Percentiles rank a stretch among this genome's conserved stretches.
Conservation (phyloP, 805 yeast species). For the Kuraishia piskuri region DNA sequence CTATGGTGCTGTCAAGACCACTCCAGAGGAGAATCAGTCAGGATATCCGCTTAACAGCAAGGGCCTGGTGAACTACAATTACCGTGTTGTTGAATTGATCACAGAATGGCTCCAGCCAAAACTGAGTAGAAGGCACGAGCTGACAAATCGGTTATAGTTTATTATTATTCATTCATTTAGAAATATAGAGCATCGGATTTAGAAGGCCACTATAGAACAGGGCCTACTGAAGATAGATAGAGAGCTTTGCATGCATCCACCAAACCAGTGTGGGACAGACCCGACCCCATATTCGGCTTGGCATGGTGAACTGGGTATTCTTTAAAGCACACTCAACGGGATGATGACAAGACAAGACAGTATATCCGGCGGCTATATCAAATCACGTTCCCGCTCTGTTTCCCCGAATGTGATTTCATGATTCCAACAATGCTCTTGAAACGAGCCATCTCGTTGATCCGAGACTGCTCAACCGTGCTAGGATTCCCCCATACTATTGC, state of each 20-base stretch:
- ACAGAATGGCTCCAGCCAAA: conserved; percentile 32
- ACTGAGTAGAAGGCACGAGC: not conserved
- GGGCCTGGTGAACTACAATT: conserved; percentile 50
- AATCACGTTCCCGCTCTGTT: no score
- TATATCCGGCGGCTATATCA: no score
- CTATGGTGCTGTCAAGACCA: conserved; percentile 40
- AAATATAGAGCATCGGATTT: not conserved
- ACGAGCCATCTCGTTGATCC: not conserved
- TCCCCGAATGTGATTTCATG: no score
- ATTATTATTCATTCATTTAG: not conserved
- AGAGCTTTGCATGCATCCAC: no score
- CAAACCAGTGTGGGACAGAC: no score
- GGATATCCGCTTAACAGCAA: conserved; percentile 34
- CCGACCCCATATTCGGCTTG: no score
- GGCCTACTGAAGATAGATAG: no score
- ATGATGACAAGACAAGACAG: no score
- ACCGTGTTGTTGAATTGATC: conserved; percentile 39
- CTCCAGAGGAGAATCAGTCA: conserved; percentile 22
- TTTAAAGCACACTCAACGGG: no score
- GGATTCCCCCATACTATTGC: not conserved
- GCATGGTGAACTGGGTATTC: no score
- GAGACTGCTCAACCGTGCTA: not conserved
- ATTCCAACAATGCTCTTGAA: no score
- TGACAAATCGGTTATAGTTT: not conserved
- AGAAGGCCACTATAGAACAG: not conserved